Conservation (phyloP, 352 stramenopile species). For the Pythium angustatum region DNA sequence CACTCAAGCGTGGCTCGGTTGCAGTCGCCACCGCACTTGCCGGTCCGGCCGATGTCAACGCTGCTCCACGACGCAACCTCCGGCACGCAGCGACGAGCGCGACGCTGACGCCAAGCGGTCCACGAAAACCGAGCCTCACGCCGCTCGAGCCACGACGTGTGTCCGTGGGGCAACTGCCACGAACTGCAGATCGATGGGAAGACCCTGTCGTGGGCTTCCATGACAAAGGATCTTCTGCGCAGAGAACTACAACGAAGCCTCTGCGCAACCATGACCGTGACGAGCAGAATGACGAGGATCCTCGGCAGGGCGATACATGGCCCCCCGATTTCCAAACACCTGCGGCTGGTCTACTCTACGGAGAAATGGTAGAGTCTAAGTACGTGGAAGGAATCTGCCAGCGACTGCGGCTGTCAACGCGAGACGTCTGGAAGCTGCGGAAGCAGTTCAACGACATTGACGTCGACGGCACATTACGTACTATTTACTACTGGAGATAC, state of each 20-base stretch:
- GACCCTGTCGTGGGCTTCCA: not conserved
- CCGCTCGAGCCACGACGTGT: not conserved
- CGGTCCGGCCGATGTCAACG: too few species aligned
- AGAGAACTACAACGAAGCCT: too few species aligned
- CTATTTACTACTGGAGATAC: too few species aligned
- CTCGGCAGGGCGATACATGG: too few species aligned
- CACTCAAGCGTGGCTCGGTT: too few species aligned
- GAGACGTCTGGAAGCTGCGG: not conserved
- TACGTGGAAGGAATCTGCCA: not conserved
- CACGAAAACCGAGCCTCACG: not conserved
- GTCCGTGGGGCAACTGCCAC: not conserved
- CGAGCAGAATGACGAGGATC: too few species aligned
- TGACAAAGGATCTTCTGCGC: too few species aligned
- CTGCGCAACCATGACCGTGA: too few species aligned
- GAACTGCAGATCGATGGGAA: not conserved
- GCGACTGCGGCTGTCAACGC: not conserved
- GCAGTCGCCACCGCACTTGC: too few species aligned
- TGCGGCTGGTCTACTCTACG: not conserved
- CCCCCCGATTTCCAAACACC: not conserved
- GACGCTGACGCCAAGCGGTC: not conserved
- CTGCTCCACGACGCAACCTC: too few species aligned
- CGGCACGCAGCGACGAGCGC: too few species aligned
- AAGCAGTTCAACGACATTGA: slow-evolving; percentile 7
- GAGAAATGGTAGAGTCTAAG: not conserved
- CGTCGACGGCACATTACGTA: not conserved